phyloP scores from a whole-genome alignment of 192 early-diverging fungal species.

The Umbelopsis ramanniana region DNA sequence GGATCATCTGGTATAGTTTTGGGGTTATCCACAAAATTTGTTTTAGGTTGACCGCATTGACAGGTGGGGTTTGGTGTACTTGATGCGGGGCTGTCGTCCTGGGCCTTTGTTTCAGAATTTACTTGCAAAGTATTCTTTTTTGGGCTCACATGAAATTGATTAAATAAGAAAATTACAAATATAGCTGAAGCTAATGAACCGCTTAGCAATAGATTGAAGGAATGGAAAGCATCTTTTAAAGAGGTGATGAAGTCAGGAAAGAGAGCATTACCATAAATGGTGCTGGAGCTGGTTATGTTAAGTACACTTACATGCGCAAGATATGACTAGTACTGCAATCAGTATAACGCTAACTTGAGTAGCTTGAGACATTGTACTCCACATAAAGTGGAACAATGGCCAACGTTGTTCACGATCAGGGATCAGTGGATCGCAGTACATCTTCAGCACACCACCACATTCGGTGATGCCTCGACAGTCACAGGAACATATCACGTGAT shows the following conservation, averaged over 20 bases:
- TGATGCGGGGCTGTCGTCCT: not conserved
- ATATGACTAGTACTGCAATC: not conserved
- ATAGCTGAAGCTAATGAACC: not conserved
- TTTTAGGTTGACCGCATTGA: not conserved
- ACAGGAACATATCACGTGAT: too few relatives aligned
- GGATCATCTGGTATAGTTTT: not conserved
- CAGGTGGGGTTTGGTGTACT: too few relatives aligned
- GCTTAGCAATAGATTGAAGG: not conserved
- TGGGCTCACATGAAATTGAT: not conserved
- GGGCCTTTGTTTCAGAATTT: not conserved
- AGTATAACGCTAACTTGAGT: not conserved
- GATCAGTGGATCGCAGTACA: not conserved
- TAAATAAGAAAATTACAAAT: not conserved
- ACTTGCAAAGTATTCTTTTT: not conserved
- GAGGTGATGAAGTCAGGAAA: not conserved
- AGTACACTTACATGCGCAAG: not conserved
- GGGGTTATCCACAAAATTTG: not conserved
- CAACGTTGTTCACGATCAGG: not conserved
- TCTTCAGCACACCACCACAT: too few relatives aligned
- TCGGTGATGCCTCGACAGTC: too few relatives aligned
- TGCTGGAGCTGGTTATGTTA: too few relatives aligned
- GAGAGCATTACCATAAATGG: not conserved
- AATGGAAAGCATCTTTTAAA: not conserved
- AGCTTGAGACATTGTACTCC: conserved; percentile 9
- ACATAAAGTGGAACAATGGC: conserved; percentile 11